Conservation (phyloP, 2,329 filamentous ascomycete species). For the Aschersonia sp. region DNA sequence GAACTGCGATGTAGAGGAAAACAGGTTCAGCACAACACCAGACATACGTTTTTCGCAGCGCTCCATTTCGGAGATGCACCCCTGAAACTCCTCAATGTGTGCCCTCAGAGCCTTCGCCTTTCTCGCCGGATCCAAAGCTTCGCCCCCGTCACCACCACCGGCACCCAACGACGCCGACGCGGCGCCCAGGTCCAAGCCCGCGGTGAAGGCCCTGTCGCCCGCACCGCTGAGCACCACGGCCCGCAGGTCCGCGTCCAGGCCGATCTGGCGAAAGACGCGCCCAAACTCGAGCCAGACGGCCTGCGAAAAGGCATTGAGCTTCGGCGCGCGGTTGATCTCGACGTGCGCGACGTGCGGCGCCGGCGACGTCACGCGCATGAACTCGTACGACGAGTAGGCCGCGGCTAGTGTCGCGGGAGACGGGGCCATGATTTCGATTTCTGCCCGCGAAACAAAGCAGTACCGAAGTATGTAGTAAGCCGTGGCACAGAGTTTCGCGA, state of each 20-base stretch:
- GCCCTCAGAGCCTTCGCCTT: conserved; percentile 46
- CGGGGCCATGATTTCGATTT: not conserved
- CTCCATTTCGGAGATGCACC: conserved; percentile 61
- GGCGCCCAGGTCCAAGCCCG: conserved; percentile 70
- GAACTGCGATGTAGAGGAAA: not conserved
- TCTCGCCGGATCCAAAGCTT: conserved; percentile 42
- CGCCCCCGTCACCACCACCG: conserved; percentile 1
- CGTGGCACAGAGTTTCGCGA: not conserved
- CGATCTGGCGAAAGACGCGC: conserved; percentile 56
- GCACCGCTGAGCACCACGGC: conserved; percentile 67
- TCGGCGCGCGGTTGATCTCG: conserved; percentile 74
- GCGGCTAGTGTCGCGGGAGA: conserved; percentile 8
- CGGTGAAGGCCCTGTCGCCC: conserved; percentile 71
- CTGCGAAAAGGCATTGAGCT: conserved; percentile 78
- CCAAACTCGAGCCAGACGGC: conserved; percentile 78
- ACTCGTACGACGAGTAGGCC: conserved; percentile 35
- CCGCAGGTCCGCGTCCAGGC: conserved; percentile 56
- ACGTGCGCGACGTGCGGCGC: conserved; percentile 68
- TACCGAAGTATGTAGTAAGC: not conserved
- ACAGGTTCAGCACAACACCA: not conserved
- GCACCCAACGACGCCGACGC: conserved; percentile 37
- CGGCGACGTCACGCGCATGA: conserved; percentile 65
- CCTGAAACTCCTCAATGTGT: conserved; percentile 68
- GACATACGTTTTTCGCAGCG: conserved; percentile 67
- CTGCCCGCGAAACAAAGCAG: not conserved